Evolutionary conservation across 306 rosid genomes (phyloP), one percentile per base, ranked within the genome.

Genomic region (Chamaecrista fasciculata): DNA sequence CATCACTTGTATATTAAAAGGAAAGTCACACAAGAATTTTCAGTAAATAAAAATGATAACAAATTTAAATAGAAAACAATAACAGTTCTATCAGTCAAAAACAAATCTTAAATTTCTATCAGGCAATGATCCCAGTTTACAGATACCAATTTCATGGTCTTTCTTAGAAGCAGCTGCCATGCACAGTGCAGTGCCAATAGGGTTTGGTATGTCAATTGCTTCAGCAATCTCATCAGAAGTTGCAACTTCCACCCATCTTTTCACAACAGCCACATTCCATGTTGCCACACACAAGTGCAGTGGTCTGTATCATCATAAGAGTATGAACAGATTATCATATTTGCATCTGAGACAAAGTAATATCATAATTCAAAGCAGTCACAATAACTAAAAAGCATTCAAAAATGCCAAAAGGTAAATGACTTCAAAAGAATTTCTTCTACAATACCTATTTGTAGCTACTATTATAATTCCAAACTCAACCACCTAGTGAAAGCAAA

Each of bases 161-260:
- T 91, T 94, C 86, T 94, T 94, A 48, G 95, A 79, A 66, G 92
- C 92, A 79, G 99, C 97, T 15, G 99, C 99, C 96, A 94, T 88
- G 79, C 99, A 94, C 77, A 94, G 79, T 11, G 99, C 95, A 67
- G 96, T 91, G 78, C 99, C 99, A 76, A 86, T 75, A 61, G 96
- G 86, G 69, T 89, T 81, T 60, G 81, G 82, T 59, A 89, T 84
- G 74, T 94, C 96, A 86, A 94, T 86, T 64, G 96, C 89, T 76
- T 85, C 91, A 15, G 83, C 87, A 76, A 94, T 89, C 77, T 88
- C 99, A 76, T 91, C 85, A n/a, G 76, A 24, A 57, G 87, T 84
- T 68, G 99, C 92, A 79, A 91, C 84, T 78, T 94, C 95, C 59
- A 78, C 94, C 99, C 99, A 94, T 83, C 86, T 91, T 87, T 85